Conservation (phyloP, 2,329 filamentous ascomycete species). For the Emmonsiellopsis sp. region DNA sequence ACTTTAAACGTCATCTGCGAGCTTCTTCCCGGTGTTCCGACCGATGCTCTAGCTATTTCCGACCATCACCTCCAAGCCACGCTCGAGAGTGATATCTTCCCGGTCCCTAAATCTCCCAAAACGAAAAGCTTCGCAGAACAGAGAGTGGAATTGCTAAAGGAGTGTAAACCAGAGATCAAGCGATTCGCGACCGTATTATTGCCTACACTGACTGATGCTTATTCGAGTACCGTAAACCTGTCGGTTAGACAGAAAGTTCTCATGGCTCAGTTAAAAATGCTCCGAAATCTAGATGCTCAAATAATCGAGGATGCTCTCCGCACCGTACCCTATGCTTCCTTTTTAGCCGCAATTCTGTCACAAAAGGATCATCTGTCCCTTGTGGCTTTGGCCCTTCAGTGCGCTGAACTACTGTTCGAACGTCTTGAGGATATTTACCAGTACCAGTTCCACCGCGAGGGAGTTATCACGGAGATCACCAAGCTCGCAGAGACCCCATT, state of each 20-base stretch:
- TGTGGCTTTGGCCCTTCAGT: slow-evolving; percentile 79
- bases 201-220: slow-evolving; percentile 90
- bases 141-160: slow-evolving; percentile 68
- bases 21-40: slow-evolving; percentile 67
- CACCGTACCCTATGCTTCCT: slow-evolving; percentile 88
- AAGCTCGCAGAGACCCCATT: slow-evolving; percentile 55
- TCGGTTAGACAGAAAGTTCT: slow-evolving; percentile 92
- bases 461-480: slow-evolving; percentile 83
- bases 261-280: slow-evolving; percentile 93
- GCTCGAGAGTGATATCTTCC: slow-evolving; percentile 37
- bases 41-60: slow-evolving; percentile 43
- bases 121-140: slow-evolving; percentile 59
- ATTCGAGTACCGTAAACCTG: slow-evolving; percentile 94
- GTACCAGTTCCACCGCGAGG: slow-evolving; percentile 95
- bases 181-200: slow-evolving; percentile 89
- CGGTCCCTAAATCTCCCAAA: slow-evolving; percentile 21
- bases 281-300: slow-evolving; percentile 80
- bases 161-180: slow-evolving; percentile 78
- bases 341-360: slow-evolving; percentile 86
- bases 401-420: slow-evolving; percentile 76
- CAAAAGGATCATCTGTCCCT: slow-evolving; percentile 87
- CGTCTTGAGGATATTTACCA: slow-evolving; percentile 81
- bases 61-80: slow-evolving; percentile 39
- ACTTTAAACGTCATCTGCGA: slow-evolving; percentile 97
- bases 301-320: slow-evolving; percentile 80